phyloP scores from a whole-genome alignment of 768 basidiomycete genomes.

The Tulasnella sp. region DNA sequence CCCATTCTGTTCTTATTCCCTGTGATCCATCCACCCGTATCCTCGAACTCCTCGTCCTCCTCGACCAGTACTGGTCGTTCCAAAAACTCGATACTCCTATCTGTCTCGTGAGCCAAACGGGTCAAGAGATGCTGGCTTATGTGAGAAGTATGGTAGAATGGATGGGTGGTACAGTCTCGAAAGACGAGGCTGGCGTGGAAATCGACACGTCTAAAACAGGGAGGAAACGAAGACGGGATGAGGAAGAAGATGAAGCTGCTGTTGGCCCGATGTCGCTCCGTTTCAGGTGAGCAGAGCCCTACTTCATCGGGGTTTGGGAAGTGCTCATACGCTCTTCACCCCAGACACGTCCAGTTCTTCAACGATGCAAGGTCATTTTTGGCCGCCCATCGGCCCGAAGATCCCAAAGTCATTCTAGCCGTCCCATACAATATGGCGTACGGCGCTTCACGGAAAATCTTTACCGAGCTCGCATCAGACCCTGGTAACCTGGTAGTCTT shows the following conservation, averaged over 20 bases:
- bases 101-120: slow-evolving; percentile 88
- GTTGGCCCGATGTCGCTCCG: slow-evolving; percentile 80
- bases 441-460: slow-evolving; percentile 82
- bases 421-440: slow-evolving; percentile 91
- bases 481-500: slow-evolving; percentile 85
- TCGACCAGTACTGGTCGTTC: slow-evolving; percentile 97
- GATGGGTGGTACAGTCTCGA: slow-evolving; percentile 92
- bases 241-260: slow-evolving; percentile 74
- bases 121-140: slow-evolving; percentile 88
- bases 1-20: slow-evolving; percentile 81
- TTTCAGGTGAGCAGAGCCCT: slow-evolving; percentile 62
- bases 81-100: slow-evolving; percentile 74
- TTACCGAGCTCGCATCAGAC: slow-evolving; percentile 78
- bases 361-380: slow-evolving; percentile 73
- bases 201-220: slow-evolving; percentile 62
- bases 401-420: slow-evolving; percentile 90
- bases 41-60: slow-evolving; percentile 88
- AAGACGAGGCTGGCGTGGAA: slow-evolving; percentile 62
- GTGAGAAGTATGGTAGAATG: slow-evolving; percentile 98
- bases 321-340: background rate
- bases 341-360: slow-evolving; percentile 90
- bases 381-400: slow-evolving; percentile 76
- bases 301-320: background rate
- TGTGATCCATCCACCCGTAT: slow-evolving; percentile 93
- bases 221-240: slow-evolving; percentile 50